These are phyloP conservation scores for Porodaedalea pini DNA, from an alignment of 1,284 basidiomycete genomes.

Conservation along the genomic window DNA sequence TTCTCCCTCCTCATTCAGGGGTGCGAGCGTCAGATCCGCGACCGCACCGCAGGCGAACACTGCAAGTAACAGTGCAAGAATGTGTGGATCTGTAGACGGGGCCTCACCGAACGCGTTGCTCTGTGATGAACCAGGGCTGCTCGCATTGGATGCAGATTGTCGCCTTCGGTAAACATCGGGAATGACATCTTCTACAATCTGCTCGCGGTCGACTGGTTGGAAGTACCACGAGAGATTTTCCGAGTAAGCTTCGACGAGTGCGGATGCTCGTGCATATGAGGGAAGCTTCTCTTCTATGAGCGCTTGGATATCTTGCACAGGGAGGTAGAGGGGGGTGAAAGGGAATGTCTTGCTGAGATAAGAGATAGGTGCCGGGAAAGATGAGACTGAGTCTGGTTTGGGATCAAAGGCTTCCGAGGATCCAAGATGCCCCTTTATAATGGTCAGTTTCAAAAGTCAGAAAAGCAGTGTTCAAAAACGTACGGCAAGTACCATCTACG, in stretches of 20 bases:
- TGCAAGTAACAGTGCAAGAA: conserved; percentile 22
- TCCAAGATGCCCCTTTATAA: not conserved
- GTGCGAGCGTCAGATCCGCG: conserved; percentile 24
- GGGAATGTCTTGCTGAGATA: conserved; percentile 8
- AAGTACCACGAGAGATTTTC: conserved; percentile 27
- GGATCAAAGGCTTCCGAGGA: not conserved
- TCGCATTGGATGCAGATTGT: not conserved
- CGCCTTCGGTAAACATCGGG: conserved; percentile 4
- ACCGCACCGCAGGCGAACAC: conserved; percentile 24
- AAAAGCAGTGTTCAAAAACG: not conserved
- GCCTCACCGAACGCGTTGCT: not conserved
- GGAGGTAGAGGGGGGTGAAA: not conserved
- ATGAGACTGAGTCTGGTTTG: not conserved
- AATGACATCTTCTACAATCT: conserved; percentile 21
- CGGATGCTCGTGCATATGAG: conserved; percentile 23
- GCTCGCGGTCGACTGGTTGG: conserved; percentile 16
- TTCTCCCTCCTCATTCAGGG: conserved; percentile 26
- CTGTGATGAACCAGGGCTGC: not conserved
- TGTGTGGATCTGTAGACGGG: conserved; percentile 6
- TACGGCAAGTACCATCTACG: not conserved
- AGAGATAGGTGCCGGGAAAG: not conserved
- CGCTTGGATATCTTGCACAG: conserved; percentile 1
- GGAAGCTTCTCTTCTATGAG: conserved; percentile 16
- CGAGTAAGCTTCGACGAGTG: conserved; percentile 25
- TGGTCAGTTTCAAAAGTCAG: not conserved